Conservation (phyloP, 2,329 filamentous ascomycete genomes). For the Penicillium aurantiogriseum region DNA sequence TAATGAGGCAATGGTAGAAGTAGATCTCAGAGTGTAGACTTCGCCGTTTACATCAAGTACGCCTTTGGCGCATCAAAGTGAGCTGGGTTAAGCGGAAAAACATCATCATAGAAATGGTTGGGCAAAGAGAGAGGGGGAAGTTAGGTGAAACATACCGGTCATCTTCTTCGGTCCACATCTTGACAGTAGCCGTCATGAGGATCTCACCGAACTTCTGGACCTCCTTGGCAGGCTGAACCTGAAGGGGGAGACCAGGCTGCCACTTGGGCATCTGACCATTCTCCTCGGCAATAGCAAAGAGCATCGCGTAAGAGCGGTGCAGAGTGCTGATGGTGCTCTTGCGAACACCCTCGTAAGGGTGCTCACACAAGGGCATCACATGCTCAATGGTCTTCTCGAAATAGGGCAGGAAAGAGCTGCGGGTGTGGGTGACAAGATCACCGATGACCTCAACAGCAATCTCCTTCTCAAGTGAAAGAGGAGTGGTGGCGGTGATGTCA, state of each 20-base stretch:
- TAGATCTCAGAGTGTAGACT: conserved; percentile 50
- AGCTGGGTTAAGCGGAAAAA: conserved; percentile 93
- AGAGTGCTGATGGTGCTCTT: conserved; percentile 89
- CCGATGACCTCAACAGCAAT: conserved; percentile 93
- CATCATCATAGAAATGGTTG: conserved; percentile 69
- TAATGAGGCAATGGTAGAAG: conserved; percentile 19
- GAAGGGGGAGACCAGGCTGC: conserved; percentile 81
- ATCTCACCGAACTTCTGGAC: conserved; percentile 82
- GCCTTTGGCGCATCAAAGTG: conserved; percentile 87
- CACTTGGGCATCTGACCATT: conserved; percentile 75
- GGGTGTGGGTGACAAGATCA: conserved; percentile 85
- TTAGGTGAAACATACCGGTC: conserved; percentile 72
- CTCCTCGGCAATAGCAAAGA: conserved; percentile 85
- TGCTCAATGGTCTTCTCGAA: conserved; percentile 85
- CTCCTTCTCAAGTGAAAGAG: conserved; percentile 92
- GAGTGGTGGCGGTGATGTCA: conserved; percentile 78
- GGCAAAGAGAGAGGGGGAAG: conserved; percentile 15
- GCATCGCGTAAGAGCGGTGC: conserved; percentile 88
- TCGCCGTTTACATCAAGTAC: conserved; percentile 87
- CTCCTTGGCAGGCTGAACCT: conserved; percentile 73
- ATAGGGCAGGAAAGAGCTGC: conserved; percentile 75
- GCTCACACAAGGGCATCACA: conserved; percentile 76
- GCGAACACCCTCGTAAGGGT: conserved; percentile 88
- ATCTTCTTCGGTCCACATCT: conserved; percentile 82
- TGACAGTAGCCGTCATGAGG: conserved; percentile 78